phyloP scores from a whole-genome alignment of 495 filamentous ascomycete genomes.

The Podospora tetraspora region DNA sequence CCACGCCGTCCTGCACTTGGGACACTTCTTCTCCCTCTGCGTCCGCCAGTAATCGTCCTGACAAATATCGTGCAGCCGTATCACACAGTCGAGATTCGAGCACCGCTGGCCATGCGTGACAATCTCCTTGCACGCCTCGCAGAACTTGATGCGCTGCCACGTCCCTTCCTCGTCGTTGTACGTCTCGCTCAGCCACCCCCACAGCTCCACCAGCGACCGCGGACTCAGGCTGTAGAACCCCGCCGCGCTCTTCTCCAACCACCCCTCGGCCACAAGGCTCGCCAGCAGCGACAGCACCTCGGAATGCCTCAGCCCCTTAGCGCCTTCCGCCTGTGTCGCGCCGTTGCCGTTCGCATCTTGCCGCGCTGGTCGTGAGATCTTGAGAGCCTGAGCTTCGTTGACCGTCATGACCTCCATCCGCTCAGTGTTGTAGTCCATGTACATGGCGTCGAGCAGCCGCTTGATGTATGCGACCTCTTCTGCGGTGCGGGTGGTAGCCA shows the following conservation, averaged over 20 bases:
- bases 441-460: conserved; percentile 85
- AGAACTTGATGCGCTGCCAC: conserved; percentile 74
- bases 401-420: conserved; percentile 76
- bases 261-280: conserved; percentile 70
- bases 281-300: conserved; percentile 70
- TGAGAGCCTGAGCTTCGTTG: conserved; percentile 67
- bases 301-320: conserved; percentile 60
- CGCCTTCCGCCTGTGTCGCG: conserved; percentile 26
- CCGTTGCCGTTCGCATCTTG: conserved; percentile 33
- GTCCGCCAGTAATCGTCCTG: conserved; percentile 65
- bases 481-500: conserved; percentile 72
- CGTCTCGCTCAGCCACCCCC: conserved; percentile 70
- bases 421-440: conserved; percentile 73
- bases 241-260: conserved; percentile 67
- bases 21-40: conserved; percentile 57
- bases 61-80: conserved; percentile 76
- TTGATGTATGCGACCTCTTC: conserved; percentile 92
- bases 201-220: conserved; percentile 77
- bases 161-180: conserved; percentile 70
- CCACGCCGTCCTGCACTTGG: conserved; percentile 69
- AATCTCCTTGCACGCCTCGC: conserved; percentile 84
- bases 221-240: conserved; percentile 71
- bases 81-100: conserved; percentile 56
- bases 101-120: conserved; percentile 86
- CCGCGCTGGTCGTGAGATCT: conserved; percentile 47